Conservation (phyloP, 2,329 filamentous ascomycete species). For the Aspergillaceae sp. region DNA sequence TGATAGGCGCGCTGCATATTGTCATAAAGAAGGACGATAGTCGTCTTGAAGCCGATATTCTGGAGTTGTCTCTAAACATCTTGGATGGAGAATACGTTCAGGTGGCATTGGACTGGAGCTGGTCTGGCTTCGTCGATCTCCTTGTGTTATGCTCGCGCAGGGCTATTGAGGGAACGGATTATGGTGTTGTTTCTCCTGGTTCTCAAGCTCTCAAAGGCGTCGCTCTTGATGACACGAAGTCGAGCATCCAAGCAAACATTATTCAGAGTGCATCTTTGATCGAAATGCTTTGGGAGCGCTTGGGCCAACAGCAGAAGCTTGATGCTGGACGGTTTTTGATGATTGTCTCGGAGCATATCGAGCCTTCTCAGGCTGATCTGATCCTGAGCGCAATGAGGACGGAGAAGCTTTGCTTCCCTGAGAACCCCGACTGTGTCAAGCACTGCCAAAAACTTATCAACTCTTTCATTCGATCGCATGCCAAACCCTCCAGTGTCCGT, state of each 20-base stretch:
- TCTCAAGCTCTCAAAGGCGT: slow-evolving; percentile 17
- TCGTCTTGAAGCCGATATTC: slow-evolving; percentile 31
- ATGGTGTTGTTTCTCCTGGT: slow-evolving; percentile 12
- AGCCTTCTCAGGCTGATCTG: slow-evolving; percentile 31
- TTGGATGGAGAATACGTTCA: slow-evolving; percentile 30
- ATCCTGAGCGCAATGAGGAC: slow-evolving; percentile 26
- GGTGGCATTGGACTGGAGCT: slow-evolving; percentile 24
- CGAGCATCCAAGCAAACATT: slow-evolving; percentile 30
- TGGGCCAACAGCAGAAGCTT: slow-evolving; percentile 27
- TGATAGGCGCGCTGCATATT: slow-evolving; percentile 28
- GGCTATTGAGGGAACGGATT: slow-evolving; percentile 21
- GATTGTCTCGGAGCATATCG: slow-evolving; percentile 27
- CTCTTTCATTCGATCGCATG: slow-evolving; percentile 30
- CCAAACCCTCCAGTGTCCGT: slow-evolving; percentile 32
- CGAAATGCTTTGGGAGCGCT: slow-evolving; percentile 30
- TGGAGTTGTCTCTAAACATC: slow-evolving; percentile 33
- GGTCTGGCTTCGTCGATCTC: slow-evolving; percentile 24
- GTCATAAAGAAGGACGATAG: slow-evolving; percentile 30
- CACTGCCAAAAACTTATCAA: slow-evolving; percentile 27
- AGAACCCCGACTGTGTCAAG: slow-evolving; percentile 24
- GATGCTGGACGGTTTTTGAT: slow-evolving; percentile 29
- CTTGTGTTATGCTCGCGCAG: slow-evolving; percentile 29
- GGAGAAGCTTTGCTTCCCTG: slow-evolving; percentile 27
- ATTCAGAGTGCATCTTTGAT: slow-evolving; percentile 29
- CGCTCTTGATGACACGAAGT: slow-evolving; percentile 26